Evolutionary conservation across 2,329 filamentous ascomycete genomes (phyloP), one percentile per base, ranked within the genome.

Genomic region (Pseudogymnoascus sp.): DNA sequence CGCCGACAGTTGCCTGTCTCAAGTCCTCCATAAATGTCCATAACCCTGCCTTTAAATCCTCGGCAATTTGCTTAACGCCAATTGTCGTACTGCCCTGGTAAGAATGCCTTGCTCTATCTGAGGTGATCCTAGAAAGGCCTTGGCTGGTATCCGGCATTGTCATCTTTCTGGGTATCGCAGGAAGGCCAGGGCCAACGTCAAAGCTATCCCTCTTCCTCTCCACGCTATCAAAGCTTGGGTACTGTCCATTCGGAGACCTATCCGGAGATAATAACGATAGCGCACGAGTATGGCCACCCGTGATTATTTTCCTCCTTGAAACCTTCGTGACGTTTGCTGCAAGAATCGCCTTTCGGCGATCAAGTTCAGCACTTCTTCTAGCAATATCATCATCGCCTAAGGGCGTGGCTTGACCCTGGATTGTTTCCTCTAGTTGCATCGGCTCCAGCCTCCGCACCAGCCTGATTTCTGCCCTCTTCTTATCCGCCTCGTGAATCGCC

Each of bases 1-100:
- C 95, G 23, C 95, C 95, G 6, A 99, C 92, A 0, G 95, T 96
- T 13, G 93, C 96, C 76, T 97, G 95, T 68, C 93, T 84, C 59
- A 99, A 86, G 73, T 99, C 95, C 74, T 97, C 95, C 65, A 96
- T 86, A 76, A 99, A 99, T 1, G 91, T 96, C 86, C 90, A 93
- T 60, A 99, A 78, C 1, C 95, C 93, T 61, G 95, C 86, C 73
- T 88, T 91, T 75, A 99, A 87, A 76, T 97, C 95, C 65, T 90
- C 89, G 15, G 73, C 72, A 38, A 74, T 69, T 35, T 72, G 68
- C 63, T 74, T 74, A 9, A 72, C 72, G 21, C 68, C 69, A 60
- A 69, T 64, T 17, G 70, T 71, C 19, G 73, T 64, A 17, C 71
- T 69, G n/a, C 68, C 67, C 53, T 74, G 71, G 59, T 73, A 74